Evolutionary conservation across 1,139 yeast genomes (phyloP), one percentile per base, ranked within the genome.

Genomic region (Kurtzmaniella quercitrusa): DNA sequence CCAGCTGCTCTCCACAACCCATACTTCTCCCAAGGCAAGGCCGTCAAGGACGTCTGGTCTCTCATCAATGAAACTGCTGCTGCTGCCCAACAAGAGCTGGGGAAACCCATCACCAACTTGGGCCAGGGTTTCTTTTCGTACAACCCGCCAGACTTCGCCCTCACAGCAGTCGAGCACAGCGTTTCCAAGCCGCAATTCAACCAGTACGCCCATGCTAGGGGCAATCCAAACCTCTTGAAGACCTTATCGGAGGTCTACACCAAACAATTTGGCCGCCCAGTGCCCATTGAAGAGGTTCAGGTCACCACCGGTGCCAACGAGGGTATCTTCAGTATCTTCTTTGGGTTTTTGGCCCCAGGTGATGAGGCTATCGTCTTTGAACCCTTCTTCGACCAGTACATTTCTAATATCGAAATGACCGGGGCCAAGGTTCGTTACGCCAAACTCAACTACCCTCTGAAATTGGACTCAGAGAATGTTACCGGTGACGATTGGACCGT

Each of bases 121-220:
- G 98, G 98, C 34, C 98, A 93, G 63, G 98, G 98, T 1, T 93
- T 93, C 65, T 93, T 93, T 71, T 88, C 96, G 1, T 93, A 91
- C 62, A 79, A 90, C 36, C 97, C 98, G 2, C 98, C 98, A 0
- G 79, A 79, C 17, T 93, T 93, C 65, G 96, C 95, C 12, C 72
- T 86, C 48, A 73, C 79, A 14, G 95, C 96, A 2, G 95, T 93
- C n/a, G 76, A 79, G 51, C 73, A 77, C 39, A 93, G 96, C 0
- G 71, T 91, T 44, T 79, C 79, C 40, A 70, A 70, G 33, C 85
- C 97, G 7, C 75, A 81, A 50, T 80, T 79, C 61, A 91, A 93
- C 62, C 98, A 93, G 65, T 93, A 93, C 59, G 88, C 98, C 2
- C 96, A 85, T 11, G 87, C 98, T 5, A 76, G 82, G 47, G 98